Evolutionary conservation across 2,329 filamentous ascomycete species (phyloP), one percentile per base, ranked within the genome.

Genomic region (Fusarium albidum): DNA sequence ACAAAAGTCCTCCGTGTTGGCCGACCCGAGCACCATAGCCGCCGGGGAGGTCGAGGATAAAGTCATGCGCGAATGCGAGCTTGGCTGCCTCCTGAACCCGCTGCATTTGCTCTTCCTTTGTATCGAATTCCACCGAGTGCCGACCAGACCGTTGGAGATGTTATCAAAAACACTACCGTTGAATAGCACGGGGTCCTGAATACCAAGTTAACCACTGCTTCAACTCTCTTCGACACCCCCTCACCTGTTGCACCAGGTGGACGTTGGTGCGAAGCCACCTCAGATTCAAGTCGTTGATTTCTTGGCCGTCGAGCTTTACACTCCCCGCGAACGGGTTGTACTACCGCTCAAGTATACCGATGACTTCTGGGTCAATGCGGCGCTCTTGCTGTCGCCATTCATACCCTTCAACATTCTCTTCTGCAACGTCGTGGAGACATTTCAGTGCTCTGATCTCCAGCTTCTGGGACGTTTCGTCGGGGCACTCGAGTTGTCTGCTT

Each of bases 261-360:
- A 73, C 50, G 6, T 69, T 67, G 9, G 57, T 68, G 8, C 71
- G 59, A 5, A 71, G 50, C 69, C 69, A 73, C 9, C 50, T 50
- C 7, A 69, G 32, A 14, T 73, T 71, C 6, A 70, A 56, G 1
- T 56, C 51, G 2, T 64, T 43, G 10, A 74, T 57, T 1, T 56
- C 44, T 3, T 45, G 42, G 3, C 68, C 70, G 25, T 70, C 70
- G 1, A 73, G 48, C n/a, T 45, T 59, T 40, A 74, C 67, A 10
- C 29, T 18, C 0, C 72, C 44, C 4, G 34, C 71, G 3, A 28
- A 29, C 10, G 49, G 48, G 11, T 29, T 14, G 64, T 90, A 90
- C 84, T 85, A 90, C 12, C 86, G 76, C 65, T 89, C 84, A 3
- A 90, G 71, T 4, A 90, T 70, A 0, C 83, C 85, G 0, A 89